Percentiles rank a stretch among this genome's conserved stretches.
Evolutionary conservation across 495 filamentous ascomycete species (phyloP).

Genomic region (Aspergillus ostianus): DNA sequence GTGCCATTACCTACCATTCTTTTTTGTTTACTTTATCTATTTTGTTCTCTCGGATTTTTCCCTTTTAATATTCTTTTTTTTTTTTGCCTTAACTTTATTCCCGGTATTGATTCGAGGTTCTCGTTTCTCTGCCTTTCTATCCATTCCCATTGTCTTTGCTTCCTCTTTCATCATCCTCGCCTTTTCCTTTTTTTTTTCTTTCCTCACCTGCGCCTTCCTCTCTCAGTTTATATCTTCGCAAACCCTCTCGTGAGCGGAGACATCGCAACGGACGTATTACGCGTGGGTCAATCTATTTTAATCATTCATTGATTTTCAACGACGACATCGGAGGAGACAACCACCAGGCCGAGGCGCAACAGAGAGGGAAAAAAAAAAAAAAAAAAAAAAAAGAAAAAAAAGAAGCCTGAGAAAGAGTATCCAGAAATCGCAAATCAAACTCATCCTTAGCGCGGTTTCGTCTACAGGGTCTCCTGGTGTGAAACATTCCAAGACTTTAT

Average conservation of each 20-base stretch:
- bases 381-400: conserved; percentile 2
- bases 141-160: conserved; percentile 11
- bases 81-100: neutral
- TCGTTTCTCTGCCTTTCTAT: conserved; percentile 27
- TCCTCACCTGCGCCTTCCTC: neutral
- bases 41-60: neutral
- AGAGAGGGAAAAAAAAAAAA: neutral
- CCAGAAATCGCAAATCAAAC: neutral
- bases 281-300: conserved; percentile 16
- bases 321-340: neutral
- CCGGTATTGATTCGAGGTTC: conserved; percentile 8
- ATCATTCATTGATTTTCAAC: conserved; percentile 5
- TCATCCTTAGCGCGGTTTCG: conserved; percentile 4
- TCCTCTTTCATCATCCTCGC: conserved; percentile 1
- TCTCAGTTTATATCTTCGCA: neutral
- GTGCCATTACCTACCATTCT: neutral
- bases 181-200: conserved; percentile 3
- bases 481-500: conserved; percentile 19
- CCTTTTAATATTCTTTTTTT: neutral
- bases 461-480: conserved; percentile 9
- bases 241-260: conserved; percentile 2
- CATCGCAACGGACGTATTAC: conserved; percentile 8
- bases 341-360: neutral
- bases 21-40: neutral
- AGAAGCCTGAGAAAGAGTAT: neutral